Evolutionary conservation across 371 early-diverging fungal species (phyloP).

Genomic region (Syncephalastrum sp.): DNA sequence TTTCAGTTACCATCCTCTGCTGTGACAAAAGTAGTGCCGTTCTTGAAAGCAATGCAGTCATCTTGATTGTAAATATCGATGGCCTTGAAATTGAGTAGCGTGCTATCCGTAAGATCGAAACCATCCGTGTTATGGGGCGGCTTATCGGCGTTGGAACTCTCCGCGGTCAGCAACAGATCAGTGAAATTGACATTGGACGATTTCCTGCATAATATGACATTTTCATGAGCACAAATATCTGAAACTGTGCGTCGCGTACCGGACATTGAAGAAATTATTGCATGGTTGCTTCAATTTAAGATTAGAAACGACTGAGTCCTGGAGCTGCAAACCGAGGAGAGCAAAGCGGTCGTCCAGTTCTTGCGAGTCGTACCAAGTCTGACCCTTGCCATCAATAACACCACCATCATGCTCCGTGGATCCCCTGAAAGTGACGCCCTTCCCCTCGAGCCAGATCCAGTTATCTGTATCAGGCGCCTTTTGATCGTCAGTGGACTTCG

Average conservation of each 20-base stretch:
- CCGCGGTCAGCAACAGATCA: slow-evolving; percentile 6
- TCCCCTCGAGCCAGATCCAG: slow-evolving; percentile 17
- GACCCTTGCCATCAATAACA: slow-evolving; percentile 13
- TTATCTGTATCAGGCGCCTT: slow-evolving; percentile 4
- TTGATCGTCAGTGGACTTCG: slow-evolving; percentile 7
- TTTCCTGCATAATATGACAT: neutral
- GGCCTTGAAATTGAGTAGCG: slow-evolving; percentile 1
- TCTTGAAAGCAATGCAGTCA: slow-evolving; percentile 17
- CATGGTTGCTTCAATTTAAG: slow-evolving; percentile 10
- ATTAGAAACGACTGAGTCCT: slow-evolving; percentile 7
- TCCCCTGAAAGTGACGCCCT: slow-evolving; percentile 6
- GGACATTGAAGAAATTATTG: slow-evolving; percentile 15
- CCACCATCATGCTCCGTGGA: slow-evolving; percentile 2
- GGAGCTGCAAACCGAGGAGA: slow-evolving; percentile 7
- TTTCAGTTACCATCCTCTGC: no score
- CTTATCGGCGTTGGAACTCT: slow-evolving; percentile 6
- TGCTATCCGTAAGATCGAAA: slow-evolving; percentile 7
- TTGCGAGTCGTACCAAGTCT: slow-evolving; percentile 13
- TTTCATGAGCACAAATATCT: no score
- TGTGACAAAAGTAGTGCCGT: slow-evolving; percentile 3
- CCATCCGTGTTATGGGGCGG: slow-evolving; percentile 15
- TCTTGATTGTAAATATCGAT: slow-evolving; percentile 15
- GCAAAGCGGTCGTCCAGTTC: slow-evolving; percentile 11
- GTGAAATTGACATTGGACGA: slow-evolving; percentile 15
- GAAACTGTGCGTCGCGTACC: neutral